Evolutionary conservation across 306 rosid species (phyloP), one percentile per base, ranked within the genome.

Genomic region (Cotoneaster glaucophyllus): DNA sequence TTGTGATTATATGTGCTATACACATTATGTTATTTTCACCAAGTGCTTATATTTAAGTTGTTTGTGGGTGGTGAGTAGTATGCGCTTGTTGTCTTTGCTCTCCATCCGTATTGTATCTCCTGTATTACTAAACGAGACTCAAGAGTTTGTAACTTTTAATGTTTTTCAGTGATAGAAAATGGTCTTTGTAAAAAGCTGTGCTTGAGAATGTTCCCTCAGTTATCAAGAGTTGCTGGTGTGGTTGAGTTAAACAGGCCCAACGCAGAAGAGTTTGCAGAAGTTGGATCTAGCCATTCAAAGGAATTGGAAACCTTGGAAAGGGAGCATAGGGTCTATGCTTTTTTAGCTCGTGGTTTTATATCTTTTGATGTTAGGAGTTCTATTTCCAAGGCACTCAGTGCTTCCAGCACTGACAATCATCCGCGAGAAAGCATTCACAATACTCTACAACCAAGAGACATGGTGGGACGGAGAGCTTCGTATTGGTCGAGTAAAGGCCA

Each of bases 401-500:
- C 99, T 53, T 95, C 99, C 66, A 95, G 99, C 90, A 95, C 97
- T 28, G 99, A 95, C 81, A 90, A 95, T 82, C 66, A 65, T 56
- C 99, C 97, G 15, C 80, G 63, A 62, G 99, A 95, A 85, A 90
- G 96, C 83, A 87, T 95, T 74, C 73, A 22, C 28, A 81, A 95
- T 85, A 92, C 99, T 44, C 88, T 95, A 70, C 86, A 82, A 11
- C 75, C 84, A 21, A 66, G 87, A 72, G 87, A 80, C 29, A 1
- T 3, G 9, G 5, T 85, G 69, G 57, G 1, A 29, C 77, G 31
- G 67, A 82, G 86, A 79, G 77, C 64, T 79, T 87, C 78, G 11
- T 95, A 92, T 78, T 95, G 99, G 99, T 92, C 97, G 52, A 95
- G 99, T 85, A 79, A 70, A 81, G 99, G 99, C 76, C 93, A 92